Base-by-base conservation (phyloP, 768 basidiomycete species). In the Boletus subcaerulescens region DNA sequence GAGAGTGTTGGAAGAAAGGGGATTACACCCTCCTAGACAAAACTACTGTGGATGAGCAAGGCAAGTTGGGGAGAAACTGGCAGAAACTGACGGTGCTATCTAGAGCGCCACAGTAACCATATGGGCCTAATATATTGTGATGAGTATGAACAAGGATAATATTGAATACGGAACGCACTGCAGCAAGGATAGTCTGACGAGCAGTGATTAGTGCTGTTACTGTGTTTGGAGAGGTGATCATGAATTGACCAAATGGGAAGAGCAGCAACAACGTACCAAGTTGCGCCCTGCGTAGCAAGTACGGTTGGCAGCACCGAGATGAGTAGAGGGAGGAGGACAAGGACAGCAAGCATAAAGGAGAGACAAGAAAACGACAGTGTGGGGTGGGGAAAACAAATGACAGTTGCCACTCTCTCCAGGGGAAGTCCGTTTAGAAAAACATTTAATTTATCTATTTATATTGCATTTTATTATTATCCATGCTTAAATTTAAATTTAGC, bases 21-120 rank as follows among this genome's bases (percentile, higher is more conserved):
- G 90, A 64, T 93, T 83, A 74, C 92, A 94, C n/a, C 92, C 92
- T 45, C 89, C 89, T 33, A 91, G 74, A 66, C 91, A 93, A 68
- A 84, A 93, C 85, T 90, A 60, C 18, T 31, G 12, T 29, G 41
- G 17, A 20, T 65, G 50, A 66, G 60, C 49, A 48, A 1, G 48
- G 47, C 1, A 42, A 32, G 13, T 4, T 10, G n/a, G 44, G 26
- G 41, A 13, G 13, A 35, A 8, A 40, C 1, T 5, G 42, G 39
- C 6, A 49, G 33, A 13, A 22, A 64, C 75, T 51, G 43, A 79
- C 77, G 45, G 11, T 5, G 33, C 33, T 35, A 35, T 35, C 33
- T 14, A 6, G 12, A 35, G 13, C 63, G 17, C 81, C 81, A 59
- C 82, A 83, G 62, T 76, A 84, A 10, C 82, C 81, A 53, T 77